Evolutionary conservation across 2,329 filamentous ascomycete genomes (phyloP).

Genomic region (Beauveria sp.): DNA sequence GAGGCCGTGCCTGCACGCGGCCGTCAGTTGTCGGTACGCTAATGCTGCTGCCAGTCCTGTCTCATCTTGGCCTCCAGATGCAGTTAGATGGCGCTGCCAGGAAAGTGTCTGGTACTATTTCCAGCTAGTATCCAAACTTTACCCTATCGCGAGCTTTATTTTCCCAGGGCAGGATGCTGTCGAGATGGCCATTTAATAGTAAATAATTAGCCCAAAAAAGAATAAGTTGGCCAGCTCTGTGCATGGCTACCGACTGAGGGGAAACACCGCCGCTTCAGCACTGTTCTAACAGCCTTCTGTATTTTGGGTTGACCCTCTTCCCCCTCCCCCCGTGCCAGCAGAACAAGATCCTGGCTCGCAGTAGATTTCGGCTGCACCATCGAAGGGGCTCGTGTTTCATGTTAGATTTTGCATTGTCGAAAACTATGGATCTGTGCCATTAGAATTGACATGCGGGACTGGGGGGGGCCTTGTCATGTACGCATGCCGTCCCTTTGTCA

Average conservation of each 20-base stretch:
- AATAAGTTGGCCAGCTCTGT: background rate
- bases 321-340: no score
- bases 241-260: background rate
- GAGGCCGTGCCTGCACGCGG: background rate
- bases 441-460: no score
- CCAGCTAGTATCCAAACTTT: background rate
- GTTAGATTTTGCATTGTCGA: no score
- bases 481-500: background rate
- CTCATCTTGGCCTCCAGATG: background rate
- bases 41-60: background rate
- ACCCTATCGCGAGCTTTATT: background rate
- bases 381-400: no score
- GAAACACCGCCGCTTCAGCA: background rate
- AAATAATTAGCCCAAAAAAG: background rate
- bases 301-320: no score
- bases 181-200: background rate
- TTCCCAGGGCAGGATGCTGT: background rate
- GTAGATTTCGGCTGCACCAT: no score
- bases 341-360: no score
- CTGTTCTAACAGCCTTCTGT: background rate
- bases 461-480: no score
- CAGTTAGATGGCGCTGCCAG: background rate
- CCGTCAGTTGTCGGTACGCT: background rate
- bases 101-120: background rate
- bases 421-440: no score